Conservation (phyloP, 306 rosid species). For the Amphicarpaea edgeworthii region DNA sequence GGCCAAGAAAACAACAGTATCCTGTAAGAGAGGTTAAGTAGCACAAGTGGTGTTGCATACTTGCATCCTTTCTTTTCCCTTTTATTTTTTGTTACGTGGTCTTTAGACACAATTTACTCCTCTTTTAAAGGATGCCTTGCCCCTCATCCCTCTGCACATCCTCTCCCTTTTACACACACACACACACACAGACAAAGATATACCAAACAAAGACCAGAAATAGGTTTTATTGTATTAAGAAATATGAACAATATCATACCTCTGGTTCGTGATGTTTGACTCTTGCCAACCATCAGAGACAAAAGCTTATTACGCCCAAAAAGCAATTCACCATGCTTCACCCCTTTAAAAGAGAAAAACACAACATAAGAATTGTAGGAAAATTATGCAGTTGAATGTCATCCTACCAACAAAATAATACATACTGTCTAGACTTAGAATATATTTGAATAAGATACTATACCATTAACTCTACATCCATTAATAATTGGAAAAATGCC, state of each 20-base stretch:
- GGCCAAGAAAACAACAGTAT: conserved; percentile 7
- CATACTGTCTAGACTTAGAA: background rate
- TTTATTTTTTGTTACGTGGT: background rate
- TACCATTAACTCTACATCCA: background rate
- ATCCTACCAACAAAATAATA: background rate
- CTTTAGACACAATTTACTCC: background rate
- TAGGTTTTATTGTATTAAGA: conserved; percentile 4
- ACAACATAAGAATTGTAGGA: conserved; percentile 29
- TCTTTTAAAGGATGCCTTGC: conserved; percentile 7
- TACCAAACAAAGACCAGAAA: conserved; percentile 18
- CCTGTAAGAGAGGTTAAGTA: background rate
- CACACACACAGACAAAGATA: background rate
- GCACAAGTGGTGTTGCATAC: background rate
- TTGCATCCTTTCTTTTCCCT: background rate
- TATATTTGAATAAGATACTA: background rate
- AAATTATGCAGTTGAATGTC: conserved; percentile 3
- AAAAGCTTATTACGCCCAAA: conserved; percentile 61
- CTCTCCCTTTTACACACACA: background rate
- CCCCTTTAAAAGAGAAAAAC: conserved; percentile 47
- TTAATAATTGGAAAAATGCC: conserved; percentile 9
- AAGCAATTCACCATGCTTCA: conserved; percentile 48
- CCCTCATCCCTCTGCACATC: background rate
- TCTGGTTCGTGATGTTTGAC: conserved; percentile 48
- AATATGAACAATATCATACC: conserved; percentile 41
- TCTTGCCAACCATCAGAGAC: conserved; percentile 44